Conservation (phyloP, 192 early-diverging fungal species). For the Chytriomyces confervae region DNA sequence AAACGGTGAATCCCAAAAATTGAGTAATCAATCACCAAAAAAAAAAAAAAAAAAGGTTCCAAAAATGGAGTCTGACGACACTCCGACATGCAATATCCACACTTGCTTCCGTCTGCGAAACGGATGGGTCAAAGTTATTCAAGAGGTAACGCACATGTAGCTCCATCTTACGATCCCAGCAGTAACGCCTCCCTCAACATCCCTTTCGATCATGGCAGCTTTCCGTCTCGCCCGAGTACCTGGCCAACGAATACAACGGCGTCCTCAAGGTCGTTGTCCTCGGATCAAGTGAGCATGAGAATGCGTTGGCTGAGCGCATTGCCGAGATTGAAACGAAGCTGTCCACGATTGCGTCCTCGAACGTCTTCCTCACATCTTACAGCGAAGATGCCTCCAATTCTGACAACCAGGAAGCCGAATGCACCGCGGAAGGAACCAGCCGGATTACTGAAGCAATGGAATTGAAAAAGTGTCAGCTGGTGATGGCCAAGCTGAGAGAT, state of each 20-base stretch:
- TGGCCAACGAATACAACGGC: too few relatives aligned
- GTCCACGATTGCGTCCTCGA: too few relatives aligned
- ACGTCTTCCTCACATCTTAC: too few relatives aligned
- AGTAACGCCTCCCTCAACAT: too few relatives aligned
- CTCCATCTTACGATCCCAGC: too few relatives aligned
- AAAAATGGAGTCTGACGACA: too few relatives aligned
- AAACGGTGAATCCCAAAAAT: too few relatives aligned
- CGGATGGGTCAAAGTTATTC: conserved; percentile 3
- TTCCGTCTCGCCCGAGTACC: too few relatives aligned
- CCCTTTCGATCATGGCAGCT: too few relatives aligned
- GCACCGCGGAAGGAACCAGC: not conserved
- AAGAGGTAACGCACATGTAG: not conserved
- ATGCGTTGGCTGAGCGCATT: conserved; percentile 1
- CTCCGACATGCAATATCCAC: not conserved
- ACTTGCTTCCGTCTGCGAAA: conserved; percentile 7
- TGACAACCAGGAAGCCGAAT: not conserved
- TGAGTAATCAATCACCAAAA: too few relatives aligned
- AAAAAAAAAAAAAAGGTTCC: too few relatives aligned
- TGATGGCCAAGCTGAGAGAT: not conserved
- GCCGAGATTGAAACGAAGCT: not conserved
- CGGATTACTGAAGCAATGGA: not conserved
- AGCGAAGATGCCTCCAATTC: not conserved
- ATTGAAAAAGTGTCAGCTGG: not conserved
- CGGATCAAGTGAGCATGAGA: not conserved
- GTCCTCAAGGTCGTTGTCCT: not conserved